These are phyloP conservation scores for Alloteropsis angusta DNA, from an alignment of 202 grass and related monocot species.

Conservation along the genomic window DNA sequence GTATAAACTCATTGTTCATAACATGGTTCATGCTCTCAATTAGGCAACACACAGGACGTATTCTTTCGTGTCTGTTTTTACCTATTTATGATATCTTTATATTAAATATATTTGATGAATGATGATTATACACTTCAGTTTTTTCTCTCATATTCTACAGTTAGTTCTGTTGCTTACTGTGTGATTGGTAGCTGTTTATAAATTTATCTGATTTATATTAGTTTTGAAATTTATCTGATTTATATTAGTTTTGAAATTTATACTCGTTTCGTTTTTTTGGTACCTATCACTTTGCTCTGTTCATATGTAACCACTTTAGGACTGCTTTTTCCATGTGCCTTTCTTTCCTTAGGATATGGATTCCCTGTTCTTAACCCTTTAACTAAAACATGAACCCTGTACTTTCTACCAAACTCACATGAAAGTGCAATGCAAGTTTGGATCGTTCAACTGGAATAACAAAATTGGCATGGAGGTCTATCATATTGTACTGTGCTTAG, in stretches of 20 bases:
- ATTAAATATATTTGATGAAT: neutral
- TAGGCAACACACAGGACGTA: neutral
- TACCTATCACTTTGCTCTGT: neutral
- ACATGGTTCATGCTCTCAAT: neutral
- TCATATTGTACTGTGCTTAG: neutral
- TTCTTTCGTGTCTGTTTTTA: neutral
- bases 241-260: neutral
- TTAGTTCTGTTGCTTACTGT: conserved; percentile 10
- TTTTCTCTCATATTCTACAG: neutral
- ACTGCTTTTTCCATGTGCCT: neutral
- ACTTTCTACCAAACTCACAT: neutral
- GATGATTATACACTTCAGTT: neutral
- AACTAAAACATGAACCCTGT: neutral
- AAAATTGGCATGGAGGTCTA: neutral
- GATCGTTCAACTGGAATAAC: neutral
- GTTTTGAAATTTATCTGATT: too few species aligned
- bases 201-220: too few species aligned
- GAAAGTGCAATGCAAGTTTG: neutral
- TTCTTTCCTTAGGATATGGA: neutral
- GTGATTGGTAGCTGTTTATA: neutral
- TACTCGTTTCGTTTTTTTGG: neutral
- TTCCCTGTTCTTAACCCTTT: conserved; percentile 9
- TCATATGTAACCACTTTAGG: conserved; percentile 8
- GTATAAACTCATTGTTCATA: conserved; percentile 1
- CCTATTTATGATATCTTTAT: neutral